These are phyloP conservation scores for Euryodendron excelsum DNA, from an alignment of 148 eudicot species.

Conservation along the genomic window DNA sequence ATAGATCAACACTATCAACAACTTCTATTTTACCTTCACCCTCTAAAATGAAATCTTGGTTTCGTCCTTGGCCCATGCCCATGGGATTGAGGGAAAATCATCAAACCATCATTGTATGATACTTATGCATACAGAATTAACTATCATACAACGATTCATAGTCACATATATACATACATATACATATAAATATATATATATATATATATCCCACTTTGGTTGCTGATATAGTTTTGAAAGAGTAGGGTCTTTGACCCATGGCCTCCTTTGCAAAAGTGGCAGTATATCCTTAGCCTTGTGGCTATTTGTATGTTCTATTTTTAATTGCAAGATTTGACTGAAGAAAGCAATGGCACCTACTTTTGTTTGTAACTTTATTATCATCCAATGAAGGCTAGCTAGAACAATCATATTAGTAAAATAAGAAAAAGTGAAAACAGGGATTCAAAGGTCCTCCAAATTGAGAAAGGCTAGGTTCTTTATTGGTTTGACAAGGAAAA, in stretches of 20 bases:
- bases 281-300: not conserved
- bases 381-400: not conserved
- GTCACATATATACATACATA: too few species aligned
- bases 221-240: not conserved
- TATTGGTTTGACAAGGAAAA: not conserved
- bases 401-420: not conserved
- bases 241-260: not conserved
- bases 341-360: not conserved
- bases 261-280: not conserved
- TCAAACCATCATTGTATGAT: too few species aligned
- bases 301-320: not conserved
- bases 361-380: not conserved
- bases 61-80: too few species aligned
- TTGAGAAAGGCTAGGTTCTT: not conserved
- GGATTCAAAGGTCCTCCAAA: not conserved
- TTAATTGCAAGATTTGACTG: not conserved
- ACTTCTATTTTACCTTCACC: too few species aligned
- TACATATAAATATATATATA: too few species aligned
- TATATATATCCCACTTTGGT: not conserved
- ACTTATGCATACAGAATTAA: too few species aligned
- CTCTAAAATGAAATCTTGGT: too few species aligned
- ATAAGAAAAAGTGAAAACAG: not conserved
- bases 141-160: too few species aligned
- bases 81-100: too few species aligned
- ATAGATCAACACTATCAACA: too few species aligned